Percentiles rank a stretch among this genome's conserved stretches.
Conservation (phyloP, 192 early-diverging fungal species). For the Glomus cerebriforme region DNA sequence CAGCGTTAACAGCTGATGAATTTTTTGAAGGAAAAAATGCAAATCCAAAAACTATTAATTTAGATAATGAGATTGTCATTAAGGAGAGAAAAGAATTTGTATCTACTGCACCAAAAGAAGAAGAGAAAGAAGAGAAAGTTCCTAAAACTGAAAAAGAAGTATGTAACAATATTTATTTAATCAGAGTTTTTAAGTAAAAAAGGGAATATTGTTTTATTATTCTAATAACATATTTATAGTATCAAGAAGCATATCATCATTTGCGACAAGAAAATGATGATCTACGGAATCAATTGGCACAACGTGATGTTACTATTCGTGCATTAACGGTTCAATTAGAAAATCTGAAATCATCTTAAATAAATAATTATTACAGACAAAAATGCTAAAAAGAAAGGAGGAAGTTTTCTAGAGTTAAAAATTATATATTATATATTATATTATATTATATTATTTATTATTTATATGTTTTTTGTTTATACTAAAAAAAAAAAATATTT, state of each 20-base stretch:
- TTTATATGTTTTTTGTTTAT: too few species aligned
- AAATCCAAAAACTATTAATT: constrained; percentile 73
- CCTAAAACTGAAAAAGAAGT: constrained; percentile 40
- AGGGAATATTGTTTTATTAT: too few species aligned
- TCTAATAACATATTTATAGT: too few species aligned
- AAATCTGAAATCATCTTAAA: constrained; percentile 42
- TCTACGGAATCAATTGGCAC: constrained; percentile 70
- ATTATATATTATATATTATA: too few species aligned
- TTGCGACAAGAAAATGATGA: constrained; percentile 83
- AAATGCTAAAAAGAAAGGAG: too few species aligned
- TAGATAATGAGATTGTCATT: constrained; percentile 71
- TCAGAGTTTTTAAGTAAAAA: too few species aligned
- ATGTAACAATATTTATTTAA: not conserved
- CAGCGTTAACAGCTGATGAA: constrained; percentile 88
- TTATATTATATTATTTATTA: too few species aligned
- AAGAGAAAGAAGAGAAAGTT: constrained; percentile 35
- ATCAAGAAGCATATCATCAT: constrained; percentile 75
- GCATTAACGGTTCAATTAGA: constrained; percentile 80
- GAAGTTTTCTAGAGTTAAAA: too few species aligned
- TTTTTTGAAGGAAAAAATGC: constrained; percentile 87
- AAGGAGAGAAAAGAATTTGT: constrained; percentile 78
- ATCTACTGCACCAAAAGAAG: constrained; percentile 62
- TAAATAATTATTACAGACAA: too few species aligned
- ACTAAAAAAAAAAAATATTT: too few species aligned
- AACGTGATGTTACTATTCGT: constrained; percentile 76